Evolutionary conservation across 2,329 filamentous ascomycete species (phyloP), one percentile per base, ranked within the genome.

Genomic region (Phialemonium atrogriseum): DNA sequence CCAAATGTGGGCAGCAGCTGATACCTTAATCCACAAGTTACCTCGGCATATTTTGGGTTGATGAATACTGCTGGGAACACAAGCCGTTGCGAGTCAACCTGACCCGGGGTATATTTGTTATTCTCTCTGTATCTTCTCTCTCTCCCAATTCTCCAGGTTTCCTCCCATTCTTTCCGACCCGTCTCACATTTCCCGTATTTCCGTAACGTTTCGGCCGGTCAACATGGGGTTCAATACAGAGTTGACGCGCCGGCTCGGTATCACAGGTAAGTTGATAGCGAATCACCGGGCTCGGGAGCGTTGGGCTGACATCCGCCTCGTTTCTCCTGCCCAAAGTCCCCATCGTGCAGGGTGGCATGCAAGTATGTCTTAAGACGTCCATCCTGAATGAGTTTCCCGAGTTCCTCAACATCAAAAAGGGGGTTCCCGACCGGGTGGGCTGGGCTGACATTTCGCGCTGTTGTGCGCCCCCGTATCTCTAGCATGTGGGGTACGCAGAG

Each of bases 261-360:
- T 76, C 49, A 59, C 34, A 30, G 43, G 53, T 55, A 45, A 30
- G 47, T 37, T n/a, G n/a, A n/a, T n/a, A n/a, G n/a, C n/a, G n/a
- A 30, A n/a, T 16, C 15, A 30, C n/a, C 28, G 17, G 8, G 20
- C 28, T 21, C 13, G 12, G 30, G 25, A 17, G 20, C 14, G 14
- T 24, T n/a, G 23, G 27, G 40, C 51, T 55, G 36, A 55, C 43
- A 31, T 30, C n/a, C n/a, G 24, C 8, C 25, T 20, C 24, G 8
- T 25, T 30, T 41, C 30, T 17, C 25, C 22, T 16, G 31, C 17
- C 32, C 32, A 27, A 46, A 84, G 80, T 89, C 43, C 84, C 84
- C 47, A 67, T 91, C 39, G 80, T 91, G 37, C 84, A 91, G 58
- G 84, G 84, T 54, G 84, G 84, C 50, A 89, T 91, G 84, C 43